phyloP scores from a whole-genome alignment of 1,284 basidiomycete genomes.

The Dichomitus squalens region DNA sequence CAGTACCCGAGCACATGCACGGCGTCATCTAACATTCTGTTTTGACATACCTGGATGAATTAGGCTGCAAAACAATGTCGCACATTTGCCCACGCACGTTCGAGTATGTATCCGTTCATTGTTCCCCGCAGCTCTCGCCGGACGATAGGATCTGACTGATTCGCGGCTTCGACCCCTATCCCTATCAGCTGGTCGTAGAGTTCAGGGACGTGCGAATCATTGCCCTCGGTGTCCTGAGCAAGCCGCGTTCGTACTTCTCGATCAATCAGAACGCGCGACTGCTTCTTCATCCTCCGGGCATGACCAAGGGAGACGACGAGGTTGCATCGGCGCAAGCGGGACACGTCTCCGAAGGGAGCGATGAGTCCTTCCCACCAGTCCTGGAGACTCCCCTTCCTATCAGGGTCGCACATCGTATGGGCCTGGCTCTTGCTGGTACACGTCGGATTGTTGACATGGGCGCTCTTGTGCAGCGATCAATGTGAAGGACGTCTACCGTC shows the following conservation, averaged over 20 bases:
- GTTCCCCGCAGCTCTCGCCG: background rate
- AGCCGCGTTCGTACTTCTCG: slow-evolving; percentile 53
- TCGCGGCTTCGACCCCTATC: background rate
- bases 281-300: slow-evolving; percentile 70
- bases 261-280: slow-evolving; percentile 67
- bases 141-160: background rate
- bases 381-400: slow-evolving; percentile 5
- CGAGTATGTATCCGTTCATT: slow-evolving; percentile 40
- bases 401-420: slow-evolving; percentile 11
- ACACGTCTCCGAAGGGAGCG: slow-evolving; percentile 21
- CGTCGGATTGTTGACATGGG: background rate
- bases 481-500: slow-evolving; percentile 33
- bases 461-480: slow-evolving; percentile 6
- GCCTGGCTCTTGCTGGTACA: background rate
- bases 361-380: slow-evolving; percentile 13
- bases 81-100: slow-evolving; percentile 58
- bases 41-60: slow-evolving; percentile 28
- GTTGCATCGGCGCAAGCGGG: slow-evolving; percentile 12
- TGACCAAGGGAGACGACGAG: slow-evolving; percentile 36
- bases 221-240: slow-evolving; percentile 65
- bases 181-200: slow-evolving; percentile 61
- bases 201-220: slow-evolving; percentile 74
- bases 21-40: background rate
- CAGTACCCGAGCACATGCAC: slow-evolving; percentile 18
- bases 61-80: slow-evolving; percentile 61